Conservation (phyloP, 108 stramenopile genomes). For the Cyclotella kingstonii region DNA sequence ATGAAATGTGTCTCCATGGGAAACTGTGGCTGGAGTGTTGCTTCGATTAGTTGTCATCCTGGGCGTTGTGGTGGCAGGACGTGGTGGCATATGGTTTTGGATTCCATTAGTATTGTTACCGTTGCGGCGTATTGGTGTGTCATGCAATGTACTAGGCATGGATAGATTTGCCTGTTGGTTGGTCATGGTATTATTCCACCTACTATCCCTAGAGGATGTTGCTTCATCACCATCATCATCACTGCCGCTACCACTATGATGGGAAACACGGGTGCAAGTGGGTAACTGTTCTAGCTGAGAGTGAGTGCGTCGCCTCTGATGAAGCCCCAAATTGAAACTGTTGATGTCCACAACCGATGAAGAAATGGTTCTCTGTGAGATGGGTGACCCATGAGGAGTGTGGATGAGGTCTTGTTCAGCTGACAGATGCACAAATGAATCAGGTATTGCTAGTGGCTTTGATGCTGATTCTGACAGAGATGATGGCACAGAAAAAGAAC, state of each 20-base stretch:
- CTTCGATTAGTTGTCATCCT: slow-evolving; percentile 8
- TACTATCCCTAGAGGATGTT: not conserved
- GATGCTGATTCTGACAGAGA: not conserved
- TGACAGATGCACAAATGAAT: not conserved
- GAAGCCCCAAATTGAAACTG: slow-evolving; percentile 16
- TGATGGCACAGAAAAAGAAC: not conserved
- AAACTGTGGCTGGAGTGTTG: slow-evolving; percentile 5
- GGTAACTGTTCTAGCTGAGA: not conserved
- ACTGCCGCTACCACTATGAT: not conserved
- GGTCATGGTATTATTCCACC: not conserved
- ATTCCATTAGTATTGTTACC: not conserved
- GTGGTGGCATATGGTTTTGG: slow-evolving; percentile 15
- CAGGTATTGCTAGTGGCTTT: not conserved
- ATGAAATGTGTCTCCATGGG: not conserved
- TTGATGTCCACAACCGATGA: slow-evolving; percentile 15
- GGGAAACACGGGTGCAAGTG: not conserved
- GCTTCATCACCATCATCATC: not conserved
- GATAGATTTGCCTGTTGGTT: not conserved
- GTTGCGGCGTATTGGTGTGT: slow-evolving; percentile 35
- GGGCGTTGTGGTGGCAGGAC: slow-evolving; percentile 23
- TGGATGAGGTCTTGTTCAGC: not conserved
- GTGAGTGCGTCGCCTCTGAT: slow-evolving; percentile 2
- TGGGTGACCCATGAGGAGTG: slow-evolving; percentile 3
- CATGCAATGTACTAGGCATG: slow-evolving; percentile 13
- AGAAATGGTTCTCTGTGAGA: not conserved